Conservation (phyloP, 2,329 filamentous ascomycete species). For the Cadophora sp. region DNA sequence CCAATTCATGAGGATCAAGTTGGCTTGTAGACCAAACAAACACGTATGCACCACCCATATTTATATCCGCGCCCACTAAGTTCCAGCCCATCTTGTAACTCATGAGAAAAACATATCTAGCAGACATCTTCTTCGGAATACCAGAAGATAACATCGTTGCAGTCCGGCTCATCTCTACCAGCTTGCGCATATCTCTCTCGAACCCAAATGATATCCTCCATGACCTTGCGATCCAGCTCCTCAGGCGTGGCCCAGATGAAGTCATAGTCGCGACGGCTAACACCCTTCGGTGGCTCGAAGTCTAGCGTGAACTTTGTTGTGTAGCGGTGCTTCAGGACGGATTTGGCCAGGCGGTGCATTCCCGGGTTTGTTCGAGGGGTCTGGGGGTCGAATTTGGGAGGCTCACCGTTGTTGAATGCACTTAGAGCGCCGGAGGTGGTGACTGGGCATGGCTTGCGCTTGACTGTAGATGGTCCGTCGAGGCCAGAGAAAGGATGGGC, state of each 20-base stretch:
- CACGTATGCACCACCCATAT: background rate
- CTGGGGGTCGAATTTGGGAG: constrained; percentile 24
- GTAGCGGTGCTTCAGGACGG: constrained; percentile 22
- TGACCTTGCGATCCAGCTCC: constrained; percentile 30
- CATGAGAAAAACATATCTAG: background rate
- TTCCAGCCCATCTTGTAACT: background rate
- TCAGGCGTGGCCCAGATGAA: constrained; percentile 26
- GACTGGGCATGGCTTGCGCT: constrained; percentile 16
- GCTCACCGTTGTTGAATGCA: background rate
- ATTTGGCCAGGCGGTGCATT: constrained; percentile 16
- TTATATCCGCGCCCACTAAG: background rate
- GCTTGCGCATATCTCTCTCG: constrained; percentile 28
- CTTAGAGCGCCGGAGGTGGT: background rate
- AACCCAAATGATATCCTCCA: constrained; percentile 33
- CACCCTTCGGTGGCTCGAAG: constrained; percentile 12
- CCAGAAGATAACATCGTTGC: constrained; percentile 30
- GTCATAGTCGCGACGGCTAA: constrained; percentile 18
- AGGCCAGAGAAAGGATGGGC: background rate
- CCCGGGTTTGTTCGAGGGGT: constrained; percentile 2
- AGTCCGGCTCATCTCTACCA: constrained; percentile 23
- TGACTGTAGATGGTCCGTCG: background rate
- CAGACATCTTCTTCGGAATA: constrained; percentile 24
- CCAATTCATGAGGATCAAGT: background rate
- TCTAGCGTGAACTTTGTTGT: constrained; percentile 23
- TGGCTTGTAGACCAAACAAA: background rate